A percentile compares a stretch with the other conserved stretches of the same genome.
Conservation (phyloP, 129 eudicot genomes). For the Flaveria trinervia region DNA sequence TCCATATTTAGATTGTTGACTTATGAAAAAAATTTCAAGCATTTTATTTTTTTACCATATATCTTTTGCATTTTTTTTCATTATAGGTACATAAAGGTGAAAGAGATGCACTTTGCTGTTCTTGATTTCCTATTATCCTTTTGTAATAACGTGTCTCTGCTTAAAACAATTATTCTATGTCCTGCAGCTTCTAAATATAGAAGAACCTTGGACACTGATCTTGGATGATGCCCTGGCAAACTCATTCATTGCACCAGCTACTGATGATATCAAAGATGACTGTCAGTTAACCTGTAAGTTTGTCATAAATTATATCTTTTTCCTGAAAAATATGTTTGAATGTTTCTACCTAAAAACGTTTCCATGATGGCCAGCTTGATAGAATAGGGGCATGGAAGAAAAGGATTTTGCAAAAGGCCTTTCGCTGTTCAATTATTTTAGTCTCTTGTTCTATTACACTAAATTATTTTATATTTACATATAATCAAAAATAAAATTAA, state of each 20-base stretch:
- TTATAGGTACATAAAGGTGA: neutral
- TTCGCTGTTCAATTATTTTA: neutral
- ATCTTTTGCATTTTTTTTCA: too few relatives aligned
- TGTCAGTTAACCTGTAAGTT: constrained; percentile 75
- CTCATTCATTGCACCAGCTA: constrained; percentile 83
- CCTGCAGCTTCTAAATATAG: constrained; percentile 65
- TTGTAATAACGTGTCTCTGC: neutral
- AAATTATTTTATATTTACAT: neutral
- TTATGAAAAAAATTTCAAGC: too few relatives aligned
- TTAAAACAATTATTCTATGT: constrained; percentile 3
- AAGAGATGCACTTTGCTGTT: neutral
- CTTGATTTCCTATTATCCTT: neutral
- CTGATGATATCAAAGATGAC: constrained; percentile 80
- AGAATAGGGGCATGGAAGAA: neutral
- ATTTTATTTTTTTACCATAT: too few relatives aligned
- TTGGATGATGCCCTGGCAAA: constrained; percentile 82
- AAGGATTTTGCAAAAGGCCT: neutral
- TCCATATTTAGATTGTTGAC: too few relatives aligned
- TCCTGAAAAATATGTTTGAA: neutral
- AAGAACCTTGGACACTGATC: constrained; percentile 88
- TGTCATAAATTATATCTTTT: neutral
- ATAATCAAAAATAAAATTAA: neutral
- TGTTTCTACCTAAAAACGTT: neutral
- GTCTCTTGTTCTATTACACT: neutral
- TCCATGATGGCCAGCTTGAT: neutral